These are phyloP conservation scores for Venturia pyrina DNA, from an alignment of 2,329 filamentous ascomycete genomes.

Conservation along the genomic window DNA sequence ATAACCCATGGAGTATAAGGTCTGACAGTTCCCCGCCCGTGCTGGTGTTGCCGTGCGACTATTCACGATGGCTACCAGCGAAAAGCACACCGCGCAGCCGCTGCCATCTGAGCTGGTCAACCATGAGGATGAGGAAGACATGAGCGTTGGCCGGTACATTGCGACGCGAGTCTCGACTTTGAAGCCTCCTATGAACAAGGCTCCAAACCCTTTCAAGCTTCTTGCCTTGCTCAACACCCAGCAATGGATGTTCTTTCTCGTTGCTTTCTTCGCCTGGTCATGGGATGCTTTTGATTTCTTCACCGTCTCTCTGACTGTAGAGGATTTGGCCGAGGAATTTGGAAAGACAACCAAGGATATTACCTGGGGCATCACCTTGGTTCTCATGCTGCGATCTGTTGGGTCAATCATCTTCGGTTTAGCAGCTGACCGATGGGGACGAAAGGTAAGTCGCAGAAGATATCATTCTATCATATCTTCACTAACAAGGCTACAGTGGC, in stretches of 20 bases:
- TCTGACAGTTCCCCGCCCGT: neutral
- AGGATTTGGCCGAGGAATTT: slow-evolving; percentile 43
- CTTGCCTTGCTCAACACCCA: slow-evolving; percentile 21
- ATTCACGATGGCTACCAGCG: neutral
- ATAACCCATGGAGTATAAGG: neutral
- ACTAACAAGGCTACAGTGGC: slow-evolving; percentile 25
- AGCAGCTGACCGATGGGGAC: slow-evolving; percentile 42
- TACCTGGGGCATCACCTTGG: slow-evolving; percentile 35
- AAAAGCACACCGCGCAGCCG: neutral
- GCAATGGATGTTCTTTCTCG: slow-evolving; percentile 17
- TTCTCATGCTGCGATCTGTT: slow-evolving; percentile 51
- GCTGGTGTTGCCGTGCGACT: neutral
- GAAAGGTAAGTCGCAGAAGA: slow-evolving; percentile 27
- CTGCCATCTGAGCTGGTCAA: neutral
- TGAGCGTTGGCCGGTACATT: slow-evolving; percentile 28
- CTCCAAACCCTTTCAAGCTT: slow-evolving; percentile 40
- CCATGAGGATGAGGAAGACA: neutral
- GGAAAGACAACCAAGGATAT: slow-evolving; percentile 41
- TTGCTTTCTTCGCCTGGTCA: slow-evolving; percentile 31
- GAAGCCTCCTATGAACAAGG: slow-evolving; percentile 39
- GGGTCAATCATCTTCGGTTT: slow-evolving; percentile 49
- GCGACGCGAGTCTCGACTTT: slow-evolving; percentile 39
- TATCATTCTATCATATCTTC: slow-evolving; percentile 15
- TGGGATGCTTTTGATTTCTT: slow-evolving; percentile 61
- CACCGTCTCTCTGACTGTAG: slow-evolving; percentile 31